A percentile compares a stretch with the other conserved stretches of the same genome.
phyloP scores from a whole-genome alignment of 495 filamentous ascomycete species.

The Tirmania nivea region DNA sequence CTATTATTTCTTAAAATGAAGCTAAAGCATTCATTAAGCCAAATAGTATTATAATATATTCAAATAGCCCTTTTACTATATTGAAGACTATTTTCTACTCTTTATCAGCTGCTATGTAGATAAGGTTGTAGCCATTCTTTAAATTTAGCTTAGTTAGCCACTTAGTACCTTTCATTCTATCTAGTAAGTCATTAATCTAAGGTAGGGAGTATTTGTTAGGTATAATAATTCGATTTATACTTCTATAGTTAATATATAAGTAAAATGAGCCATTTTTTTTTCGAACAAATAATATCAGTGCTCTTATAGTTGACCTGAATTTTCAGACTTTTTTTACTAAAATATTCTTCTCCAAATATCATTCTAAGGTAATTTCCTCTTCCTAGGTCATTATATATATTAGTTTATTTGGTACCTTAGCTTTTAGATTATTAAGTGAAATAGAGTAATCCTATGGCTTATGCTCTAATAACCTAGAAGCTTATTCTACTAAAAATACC shows the following conservation, averaged over 20 bases:
- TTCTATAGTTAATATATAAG: constrained; percentile 20
- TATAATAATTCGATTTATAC: background rate
- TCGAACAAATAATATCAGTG: constrained; percentile 21
- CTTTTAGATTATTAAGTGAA: background rate
- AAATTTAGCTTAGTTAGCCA: constrained; percentile 23
- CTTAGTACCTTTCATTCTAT: constrained; percentile 5
- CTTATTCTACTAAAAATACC: too few species aligned
- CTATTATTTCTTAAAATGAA: constrained; percentile 18
- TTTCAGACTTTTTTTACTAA: background rate
- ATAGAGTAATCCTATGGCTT: background rate
- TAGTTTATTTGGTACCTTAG: background rate
- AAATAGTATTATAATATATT: constrained; percentile 20
- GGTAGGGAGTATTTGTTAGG: constrained; percentile 17
- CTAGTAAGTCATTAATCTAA: constrained; percentile 20
- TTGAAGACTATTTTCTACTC: constrained; percentile 23
- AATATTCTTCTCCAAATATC: background rate
- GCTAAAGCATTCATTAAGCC: constrained; percentile 16
- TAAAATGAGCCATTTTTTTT: constrained; percentile 17
- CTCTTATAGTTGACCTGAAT: background rate
- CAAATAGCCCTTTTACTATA: constrained; percentile 10
- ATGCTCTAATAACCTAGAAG: background rate
- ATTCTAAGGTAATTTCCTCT: background rate
- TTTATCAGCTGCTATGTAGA: constrained; percentile 17
- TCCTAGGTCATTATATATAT: background rate
- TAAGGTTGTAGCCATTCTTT: constrained; percentile 21